Evolutionary conservation across 768 basidiomycete species (phyloP).

Genomic region (Tephrocybe sp.): DNA sequence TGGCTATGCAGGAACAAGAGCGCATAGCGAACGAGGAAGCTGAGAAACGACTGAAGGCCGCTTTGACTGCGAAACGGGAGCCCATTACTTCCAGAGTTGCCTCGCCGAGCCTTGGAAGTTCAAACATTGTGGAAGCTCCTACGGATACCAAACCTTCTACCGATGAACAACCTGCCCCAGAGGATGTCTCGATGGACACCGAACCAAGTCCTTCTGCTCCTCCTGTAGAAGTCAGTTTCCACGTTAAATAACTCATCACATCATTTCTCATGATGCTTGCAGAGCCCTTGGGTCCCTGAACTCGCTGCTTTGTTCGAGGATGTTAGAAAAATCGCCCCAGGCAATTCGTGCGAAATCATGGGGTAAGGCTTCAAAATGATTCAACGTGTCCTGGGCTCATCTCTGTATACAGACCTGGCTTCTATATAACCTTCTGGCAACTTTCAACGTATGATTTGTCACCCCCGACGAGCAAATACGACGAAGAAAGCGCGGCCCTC

Average conservation of each 20-base stretch:
- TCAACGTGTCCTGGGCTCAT: conserved; percentile 3
- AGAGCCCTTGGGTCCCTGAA: conserved; percentile 83
- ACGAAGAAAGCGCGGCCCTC: conserved; percentile 68
- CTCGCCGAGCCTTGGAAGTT: conserved; percentile 49
- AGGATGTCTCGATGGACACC: conserved; percentile 56
- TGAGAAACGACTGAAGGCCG: conserved; percentile 80
- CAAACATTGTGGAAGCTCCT: conserved; percentile 24
- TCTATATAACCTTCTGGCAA: conserved; percentile 98
- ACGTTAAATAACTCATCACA: not conserved
- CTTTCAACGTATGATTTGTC: conserved; percentile 86
- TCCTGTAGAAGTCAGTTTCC: conserved; percentile 41
- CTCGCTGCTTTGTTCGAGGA: conserved; percentile 74
- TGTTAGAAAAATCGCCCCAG: conserved; percentile 69
- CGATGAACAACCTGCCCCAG: conserved; percentile 25
- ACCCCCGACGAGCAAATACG: conserved; percentile 76
- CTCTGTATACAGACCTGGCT: conserved; percentile 64
- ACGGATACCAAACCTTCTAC: conserved; percentile 25
- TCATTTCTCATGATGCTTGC: conserved; percentile 13
- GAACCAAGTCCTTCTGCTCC: conserved; percentile 34
- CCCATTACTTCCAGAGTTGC: conserved; percentile 63
- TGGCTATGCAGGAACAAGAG: conserved; percentile 69
- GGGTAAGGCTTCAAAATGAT: conserved; percentile 49
- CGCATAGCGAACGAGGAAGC: conserved; percentile 70
- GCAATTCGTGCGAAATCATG: conserved; percentile 61
- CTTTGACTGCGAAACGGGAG: conserved; percentile 76